These are phyloP conservation scores for Stephania yunnanensis DNA, from an alignment of 164 flowering plant genomes.

Conservation along the genomic window DNA sequence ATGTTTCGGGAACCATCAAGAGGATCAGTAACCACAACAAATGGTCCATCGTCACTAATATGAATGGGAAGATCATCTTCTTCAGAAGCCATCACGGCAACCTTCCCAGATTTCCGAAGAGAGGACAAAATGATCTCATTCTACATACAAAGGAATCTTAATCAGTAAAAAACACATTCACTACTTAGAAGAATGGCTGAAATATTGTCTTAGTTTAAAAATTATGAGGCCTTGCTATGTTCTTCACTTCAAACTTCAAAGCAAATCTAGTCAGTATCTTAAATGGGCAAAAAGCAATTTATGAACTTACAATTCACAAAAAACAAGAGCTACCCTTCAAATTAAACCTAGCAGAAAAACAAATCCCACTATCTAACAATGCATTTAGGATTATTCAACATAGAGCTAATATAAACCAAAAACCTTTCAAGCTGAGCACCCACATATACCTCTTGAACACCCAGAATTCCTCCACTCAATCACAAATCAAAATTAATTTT, in stretches of 20 bases:
- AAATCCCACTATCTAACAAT: too few relatives aligned
- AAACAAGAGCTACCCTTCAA: too few relatives aligned
- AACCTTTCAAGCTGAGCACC: neutral
- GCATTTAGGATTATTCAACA: too few relatives aligned
- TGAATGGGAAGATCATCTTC: slow-evolving; percentile 84
- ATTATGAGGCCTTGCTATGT: too few relatives aligned
- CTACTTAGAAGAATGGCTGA: too few relatives aligned
- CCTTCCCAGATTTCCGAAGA: slow-evolving; percentile 78
- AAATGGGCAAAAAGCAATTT: neutral
- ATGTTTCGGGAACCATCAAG: slow-evolving; percentile 95
- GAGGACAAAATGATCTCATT: slow-evolving; percentile 83
- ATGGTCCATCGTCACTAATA: slow-evolving; percentile 78
- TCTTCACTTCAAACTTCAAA: neutral
- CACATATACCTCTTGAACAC: neutral
- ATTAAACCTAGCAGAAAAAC: too few relatives aligned
- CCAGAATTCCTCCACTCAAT: neutral
- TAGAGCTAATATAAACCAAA: neutral
- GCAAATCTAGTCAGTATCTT: neutral
- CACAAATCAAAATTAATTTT: neutral
- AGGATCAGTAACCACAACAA: slow-evolving; percentile 90
- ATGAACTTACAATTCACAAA: too few relatives aligned
- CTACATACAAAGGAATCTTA: slow-evolving; percentile 32
- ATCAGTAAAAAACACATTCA: slow-evolving; percentile 9
- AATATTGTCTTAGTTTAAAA: too few relatives aligned
- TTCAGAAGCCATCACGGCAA: slow-evolving; percentile 92